These are phyloP conservation scores for Macrophomina pseudophaseolina DNA, from an alignment of 2,329 filamentous ascomycete species.

Conservation along the genomic window DNA sequence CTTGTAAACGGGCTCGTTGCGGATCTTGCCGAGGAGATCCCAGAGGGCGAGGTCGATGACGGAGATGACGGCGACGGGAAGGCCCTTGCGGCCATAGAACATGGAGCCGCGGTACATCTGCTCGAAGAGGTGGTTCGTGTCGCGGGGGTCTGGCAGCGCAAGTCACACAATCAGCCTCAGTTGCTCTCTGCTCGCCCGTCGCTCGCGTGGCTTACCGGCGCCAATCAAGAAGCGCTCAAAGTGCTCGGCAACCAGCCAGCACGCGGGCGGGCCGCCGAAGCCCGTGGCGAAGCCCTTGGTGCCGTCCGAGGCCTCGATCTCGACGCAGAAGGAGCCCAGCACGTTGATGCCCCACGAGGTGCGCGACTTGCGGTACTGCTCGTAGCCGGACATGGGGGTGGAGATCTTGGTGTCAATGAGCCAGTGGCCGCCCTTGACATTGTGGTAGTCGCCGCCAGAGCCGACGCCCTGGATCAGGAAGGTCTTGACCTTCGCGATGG, in stretches of 20 bases:
- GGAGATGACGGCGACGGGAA: conserved; percentile 88
- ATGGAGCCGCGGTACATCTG: conserved; percentile 96
- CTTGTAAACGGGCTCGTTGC: conserved; percentile 92
- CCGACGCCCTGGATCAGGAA: conserved; percentile 71
- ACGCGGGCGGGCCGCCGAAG: conserved; percentile 90
- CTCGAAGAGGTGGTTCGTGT: conserved; percentile 91
- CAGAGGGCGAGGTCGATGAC: conserved; percentile 92
- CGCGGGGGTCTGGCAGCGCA: conserved; percentile 70
- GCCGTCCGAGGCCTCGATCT: conserved; percentile 86
- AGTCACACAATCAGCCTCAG: conserved; percentile 4
- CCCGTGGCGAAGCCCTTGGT: conserved; percentile 94
- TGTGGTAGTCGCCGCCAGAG: conserved; percentile 84
- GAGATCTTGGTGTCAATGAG: conserved; percentile 90
- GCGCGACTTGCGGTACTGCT: conserved; percentile 83
- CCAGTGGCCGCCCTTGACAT: conserved; percentile 78
- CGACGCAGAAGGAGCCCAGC: conserved; percentile 86
- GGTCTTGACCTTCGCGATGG: conserved; percentile 75
- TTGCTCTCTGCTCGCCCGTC: neutral
- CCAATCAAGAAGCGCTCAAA: conserved; percentile 91
- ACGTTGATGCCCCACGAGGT: conserved; percentile 97
- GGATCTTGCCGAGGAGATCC: conserved; percentile 89
- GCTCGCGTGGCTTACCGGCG: conserved; percentile 55
- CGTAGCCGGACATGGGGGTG: conserved; percentile 89
- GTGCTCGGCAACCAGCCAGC: conserved; percentile 92
- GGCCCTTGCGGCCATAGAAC: conserved; percentile 95